Base-by-base conservation (phyloP, 1,139 yeast genomes). In the Geotrichum macrosporum region DNA sequence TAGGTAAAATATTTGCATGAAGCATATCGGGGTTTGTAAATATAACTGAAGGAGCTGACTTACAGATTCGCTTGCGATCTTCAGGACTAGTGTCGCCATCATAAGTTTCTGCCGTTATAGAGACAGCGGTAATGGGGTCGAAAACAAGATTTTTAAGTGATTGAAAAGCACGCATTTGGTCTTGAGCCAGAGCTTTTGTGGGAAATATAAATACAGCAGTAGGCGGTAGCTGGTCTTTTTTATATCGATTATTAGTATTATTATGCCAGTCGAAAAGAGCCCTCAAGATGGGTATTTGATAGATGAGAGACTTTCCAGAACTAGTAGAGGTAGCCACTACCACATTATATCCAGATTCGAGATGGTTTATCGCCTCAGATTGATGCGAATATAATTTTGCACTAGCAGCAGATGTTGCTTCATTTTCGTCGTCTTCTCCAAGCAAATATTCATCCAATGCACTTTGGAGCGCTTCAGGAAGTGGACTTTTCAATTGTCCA, bases 131-230 rank as follows among this genome's bases (percentile, higher is more conserved):
- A 18, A 48, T 44, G 9, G 55, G 44, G 8, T 53, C 52, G 8
- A 57, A 59, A 35, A 54, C 44, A 24, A 46, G 27, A 67, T 53
- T 16, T 22, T 86, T 68, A n/a, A 88, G 68, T 27, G 75, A 77
- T 44, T 74, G 73, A 47, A 94, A 70, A 12, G 95, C 81, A 44
- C 95, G 71, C 58, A 81, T 82, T 65, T 92, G 99, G 68, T 92
- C 98, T 61, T 92, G 98, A 0, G 98, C 97, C 41, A 92, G 70
- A 0, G 99, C 98, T 60, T 92, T 92, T 0, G 99, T 92, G 1
- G 99, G 98, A 59, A 92, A 92, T 6, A 92, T 80, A 57, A 85
- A 87, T 69, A 94, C 73, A 2, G 95, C 87, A 0, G 95, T 84
- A 0, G 84, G 67, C 76, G 73, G 3, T 77, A 75, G 47, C 77